Conservation (phyloP, 257 asterid species). For the Thymus mandschuricus region DNA sequence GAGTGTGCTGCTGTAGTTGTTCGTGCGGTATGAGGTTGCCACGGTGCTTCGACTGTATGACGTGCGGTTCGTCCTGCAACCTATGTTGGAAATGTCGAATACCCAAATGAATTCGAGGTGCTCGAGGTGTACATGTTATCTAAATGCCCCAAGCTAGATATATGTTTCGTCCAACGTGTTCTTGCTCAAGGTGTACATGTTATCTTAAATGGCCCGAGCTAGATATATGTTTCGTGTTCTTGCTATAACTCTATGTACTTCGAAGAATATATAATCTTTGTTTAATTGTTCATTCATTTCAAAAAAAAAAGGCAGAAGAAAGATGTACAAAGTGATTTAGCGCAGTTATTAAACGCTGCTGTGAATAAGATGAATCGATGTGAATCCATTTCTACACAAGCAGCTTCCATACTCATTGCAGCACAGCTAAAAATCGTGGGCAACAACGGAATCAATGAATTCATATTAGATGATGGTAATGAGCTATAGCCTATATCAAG, state of each 20-base stretch:
- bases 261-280: background rate
- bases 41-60: constrained; percentile 40
- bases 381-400: background rate
- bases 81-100: constrained; percentile 42
- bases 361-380: background rate
- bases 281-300: no score
- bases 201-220: constrained; percentile 47
- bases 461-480: constrained; percentile 18
- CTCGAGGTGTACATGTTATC: constrained; percentile 47
- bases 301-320: no score
- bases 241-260: constrained; percentile 56
- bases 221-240: constrained; percentile 54
- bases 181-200: constrained; percentile 38
- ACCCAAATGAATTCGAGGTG: constrained; percentile 45
- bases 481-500: constrained; percentile 20
- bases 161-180: constrained; percentile 35
- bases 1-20: constrained; percentile 51
- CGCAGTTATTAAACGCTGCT: background rate
- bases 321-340: background rate
- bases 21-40: constrained; percentile 39
- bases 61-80: constrained; percentile 41
- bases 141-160: constrained; percentile 30
- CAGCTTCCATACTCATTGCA: constrained; percentile 15
- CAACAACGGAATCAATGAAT: constrained; percentile 18
- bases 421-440: constrained; percentile 27